Base-by-base conservation (phyloP, 1,284 basidiomycete species). In the Cryptococcus sp. region DNA sequence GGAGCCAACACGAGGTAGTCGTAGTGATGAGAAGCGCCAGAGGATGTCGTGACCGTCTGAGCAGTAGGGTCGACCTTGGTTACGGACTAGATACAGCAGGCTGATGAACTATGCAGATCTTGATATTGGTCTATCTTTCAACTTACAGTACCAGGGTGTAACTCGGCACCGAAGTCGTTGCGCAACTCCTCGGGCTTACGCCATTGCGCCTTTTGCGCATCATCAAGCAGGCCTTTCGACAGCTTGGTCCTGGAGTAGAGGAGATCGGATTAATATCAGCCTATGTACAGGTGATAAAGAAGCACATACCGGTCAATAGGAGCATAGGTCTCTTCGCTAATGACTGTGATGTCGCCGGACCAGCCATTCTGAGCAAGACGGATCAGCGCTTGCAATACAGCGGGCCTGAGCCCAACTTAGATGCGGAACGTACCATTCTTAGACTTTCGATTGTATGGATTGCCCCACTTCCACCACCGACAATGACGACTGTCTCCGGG, bases 151-250 rank as follows among this genome's bases (percentile, higher is more conserved):
- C 84, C 85, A 20, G 85, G 82, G 52, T 88, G 85, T 61, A 94
- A 81, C 56, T 87, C 86, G 8, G 90, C 88, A 34, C 86, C 86
- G 68, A 89, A 91, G 69, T 90, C 89, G 67, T 89, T 85, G 75
- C 88, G 89, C 57, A 93, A 82, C 67, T 89, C 89, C 20, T 87
- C 83, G 15, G 85, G 83, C 26, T 82, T 85, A 52, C 85, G 85
- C 85, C 83, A 92, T 71, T 89, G 84, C 43, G 93, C 79, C 77
- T 93, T 91, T 38, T 84, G 80, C 2, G 87, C 79, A 67, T 93
- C 89, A 20, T 88, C 87, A 41, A 89, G 83, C 44, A 95, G 84
- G 5, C 86, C 86, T 78, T 97, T 96, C 79, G 91, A 93, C 59
- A 96, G 82, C 80, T 91, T 94, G 46, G 93, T 92, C 57, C 90